Base-by-base conservation (phyloP, 331 rosid genomes). In the Quercus lobata region DNA sequence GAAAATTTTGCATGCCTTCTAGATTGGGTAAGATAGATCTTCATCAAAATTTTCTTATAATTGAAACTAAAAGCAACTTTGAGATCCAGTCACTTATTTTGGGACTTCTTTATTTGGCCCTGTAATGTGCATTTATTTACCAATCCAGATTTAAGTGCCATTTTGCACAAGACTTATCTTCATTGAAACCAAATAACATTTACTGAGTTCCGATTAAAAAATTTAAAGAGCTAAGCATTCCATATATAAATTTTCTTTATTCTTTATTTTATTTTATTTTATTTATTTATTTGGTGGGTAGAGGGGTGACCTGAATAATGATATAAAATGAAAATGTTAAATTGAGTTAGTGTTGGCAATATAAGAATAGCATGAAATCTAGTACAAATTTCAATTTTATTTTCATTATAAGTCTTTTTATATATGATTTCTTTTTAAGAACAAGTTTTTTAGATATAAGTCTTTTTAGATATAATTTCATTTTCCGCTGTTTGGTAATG, bases 1-100 rank as follows among this genome's bases (percentile, higher is more conserved):
- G 79, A 78, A 41, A 56, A 74, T 17, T 83, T 66, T 70, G 86
- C 74, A 1, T 78, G 83, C 61, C 86, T 83, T 66, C 49, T 83
- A 54, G 86, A 83, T 66, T 78, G 80, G 80, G 83, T 78, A 74
- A 78, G 82, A 80, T 7, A 21, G 15, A 54, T 35, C 44, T 49
- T 35, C 83, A 17, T 15, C 73, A 49, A 66, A 4, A 5, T 6
- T 63, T 9, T 58, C 74, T 49, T 7, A 5, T 62, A 2, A 27
- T 4, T 37, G 27, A 35, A 37, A 69, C 18, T 18, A 24, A 6
- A 71, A 5, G 57, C 22, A 69, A 7, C 2, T 41, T 69, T 61
- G 11, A 71, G 4, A 35, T 4, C 72, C 3, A 9, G 19, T 18
- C 7, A 1, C 22, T 32, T 0, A 4, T 19, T 66, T 66, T 3